These are phyloP conservation scores for Vigna angularis DNA, from an alignment of 306 rosid genomes.

Conservation along the genomic window DNA sequence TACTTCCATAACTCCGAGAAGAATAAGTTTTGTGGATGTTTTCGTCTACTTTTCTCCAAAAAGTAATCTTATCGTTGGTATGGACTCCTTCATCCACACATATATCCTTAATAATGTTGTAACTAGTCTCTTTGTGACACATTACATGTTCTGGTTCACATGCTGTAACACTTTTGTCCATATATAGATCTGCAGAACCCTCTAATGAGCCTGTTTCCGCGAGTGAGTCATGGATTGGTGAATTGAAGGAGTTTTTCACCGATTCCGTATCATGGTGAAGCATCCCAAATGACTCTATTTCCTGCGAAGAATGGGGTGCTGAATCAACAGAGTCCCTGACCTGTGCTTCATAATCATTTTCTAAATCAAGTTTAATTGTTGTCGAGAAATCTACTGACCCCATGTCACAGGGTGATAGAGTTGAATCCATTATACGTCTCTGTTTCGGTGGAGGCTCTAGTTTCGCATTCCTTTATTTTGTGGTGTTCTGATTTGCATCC, in stretches of 20 bases:
- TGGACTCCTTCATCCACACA: neutral
- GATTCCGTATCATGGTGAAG: neutral
- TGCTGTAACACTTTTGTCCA: neutral
- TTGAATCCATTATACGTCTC: neutral
- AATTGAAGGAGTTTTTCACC: neutral
- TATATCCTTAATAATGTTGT: neutral
- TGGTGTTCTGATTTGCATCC: neutral
- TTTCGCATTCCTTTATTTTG: neutral
- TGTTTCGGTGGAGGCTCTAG: neutral
- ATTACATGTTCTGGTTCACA: neutral
- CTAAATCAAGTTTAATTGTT: neutral
- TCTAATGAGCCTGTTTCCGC: neutral
- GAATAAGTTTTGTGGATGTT: neutral
- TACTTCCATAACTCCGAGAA: neutral
- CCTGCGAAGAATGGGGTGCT: neutral
- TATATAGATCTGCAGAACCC: neutral
- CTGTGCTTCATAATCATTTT: neutral
- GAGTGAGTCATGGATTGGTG: neutral
- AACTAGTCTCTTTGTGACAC: neutral
- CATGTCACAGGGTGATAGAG: neutral
- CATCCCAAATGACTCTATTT: neutral
- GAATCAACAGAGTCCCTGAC: neutral
- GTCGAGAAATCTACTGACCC: neutral
- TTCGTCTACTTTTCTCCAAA: neutral
- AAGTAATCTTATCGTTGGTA: neutral